These are phyloP conservation scores for Trametes sanguinea DNA, from an alignment of 768 basidiomycete genomes.

Conservation along the genomic window DNA sequence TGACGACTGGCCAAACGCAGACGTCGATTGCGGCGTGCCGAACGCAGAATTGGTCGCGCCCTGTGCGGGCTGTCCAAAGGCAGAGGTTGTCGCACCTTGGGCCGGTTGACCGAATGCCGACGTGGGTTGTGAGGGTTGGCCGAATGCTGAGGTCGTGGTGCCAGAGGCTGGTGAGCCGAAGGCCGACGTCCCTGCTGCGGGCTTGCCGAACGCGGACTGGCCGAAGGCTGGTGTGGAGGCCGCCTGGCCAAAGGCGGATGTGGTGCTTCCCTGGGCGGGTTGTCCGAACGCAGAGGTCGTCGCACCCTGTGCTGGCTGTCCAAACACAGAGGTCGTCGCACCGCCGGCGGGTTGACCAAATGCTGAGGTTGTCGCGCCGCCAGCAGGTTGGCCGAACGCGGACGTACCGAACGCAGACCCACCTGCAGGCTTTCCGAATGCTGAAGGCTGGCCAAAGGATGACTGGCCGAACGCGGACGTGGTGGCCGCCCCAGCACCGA, in stretches of 20 bases:
- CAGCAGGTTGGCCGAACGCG: conserved; percentile 24
- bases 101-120: conserved; percentile 37
- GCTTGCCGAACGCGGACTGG: conserved; percentile 29
- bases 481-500: conserved; percentile 14
- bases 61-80: conserved; percentile 38
- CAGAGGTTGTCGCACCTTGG: conserved; percentile 32
- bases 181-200: conserved; percentile 27
- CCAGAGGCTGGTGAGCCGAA: conserved; percentile 30
- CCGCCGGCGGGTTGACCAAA: conserved; percentile 35
- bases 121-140: conserved; percentile 32
- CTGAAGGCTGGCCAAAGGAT: conserved; percentile 21
- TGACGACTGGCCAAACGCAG: conserved; percentile 40
- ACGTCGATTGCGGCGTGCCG: conserved; percentile 22
- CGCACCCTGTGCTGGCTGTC: conserved; percentile 33
- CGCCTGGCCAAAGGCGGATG: conserved; percentile 11
- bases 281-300: conserved; percentile 29
- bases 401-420: conserved; percentile 23
- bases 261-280: conserved; percentile 13
- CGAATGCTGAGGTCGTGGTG: conserved; percentile 40
- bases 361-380: conserved; percentile 38
- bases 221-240: conserved; percentile 39
- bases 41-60: conserved; percentile 13
- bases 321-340: conserved; percentile 36
- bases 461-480: conserved; percentile 39
- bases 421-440: conserved; percentile 13